Conservation (phyloP, 768 basidiomycete species). For the Leccinum imitatum region DNA sequence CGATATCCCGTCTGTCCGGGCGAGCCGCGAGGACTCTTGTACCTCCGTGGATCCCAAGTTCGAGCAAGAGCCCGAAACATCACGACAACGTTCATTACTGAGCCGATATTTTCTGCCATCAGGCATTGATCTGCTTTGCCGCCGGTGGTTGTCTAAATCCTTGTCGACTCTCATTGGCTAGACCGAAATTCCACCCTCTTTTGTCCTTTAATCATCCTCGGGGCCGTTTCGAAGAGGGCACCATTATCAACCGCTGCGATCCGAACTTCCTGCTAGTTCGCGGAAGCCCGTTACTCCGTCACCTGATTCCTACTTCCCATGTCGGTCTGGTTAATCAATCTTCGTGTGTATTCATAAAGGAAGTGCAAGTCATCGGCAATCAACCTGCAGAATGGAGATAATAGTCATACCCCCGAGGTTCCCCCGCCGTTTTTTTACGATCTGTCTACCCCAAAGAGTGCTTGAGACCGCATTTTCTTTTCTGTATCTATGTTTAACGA, state of each 20-base stretch:
- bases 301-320: not conserved
- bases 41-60: not conserved
- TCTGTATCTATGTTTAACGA: not conserved
- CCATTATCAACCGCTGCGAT: not conserved
- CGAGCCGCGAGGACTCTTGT: not conserved
- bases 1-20: not conserved
- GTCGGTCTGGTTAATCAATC: not conserved
- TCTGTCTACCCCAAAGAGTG: not conserved
- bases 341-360: not conserved
- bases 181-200: not conserved
- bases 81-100: not conserved
- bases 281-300: conserved; percentile 3
- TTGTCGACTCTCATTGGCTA: not conserved
- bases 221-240: not conserved
- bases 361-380: not conserved
- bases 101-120: too few species aligned
- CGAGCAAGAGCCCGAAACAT: not conserved
- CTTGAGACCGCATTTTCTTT: not conserved
- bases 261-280: not conserved
- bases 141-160: not conserved
- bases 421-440: not conserved
- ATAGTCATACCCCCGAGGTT: not conserved
- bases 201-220: not conserved
- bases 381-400: not conserved
- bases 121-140: not conserved